phyloP scores from a whole-genome alignment of 1,284 basidiomycete species.

The Tremellales sp. region DNA sequence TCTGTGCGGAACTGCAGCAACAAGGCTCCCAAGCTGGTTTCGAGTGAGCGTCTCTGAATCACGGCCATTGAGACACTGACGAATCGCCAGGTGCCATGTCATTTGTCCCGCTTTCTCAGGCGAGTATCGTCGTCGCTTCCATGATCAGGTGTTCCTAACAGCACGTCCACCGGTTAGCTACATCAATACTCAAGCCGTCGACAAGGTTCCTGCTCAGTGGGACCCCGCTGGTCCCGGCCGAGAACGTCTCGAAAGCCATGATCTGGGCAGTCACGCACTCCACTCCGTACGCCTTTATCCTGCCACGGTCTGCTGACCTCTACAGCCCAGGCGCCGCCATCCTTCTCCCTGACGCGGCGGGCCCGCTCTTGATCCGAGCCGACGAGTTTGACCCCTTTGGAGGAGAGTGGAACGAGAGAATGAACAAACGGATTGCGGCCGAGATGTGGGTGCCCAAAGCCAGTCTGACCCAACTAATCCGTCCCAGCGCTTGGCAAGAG shows the following conservation, averaged over 20 bases:
- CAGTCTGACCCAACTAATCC: background rate
- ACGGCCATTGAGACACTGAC: background rate
- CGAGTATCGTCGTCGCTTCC: background rate
- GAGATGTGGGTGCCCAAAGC: background rate
- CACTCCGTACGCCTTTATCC: background rate
- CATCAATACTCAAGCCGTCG: conserved; percentile 2
- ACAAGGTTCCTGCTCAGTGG: conserved; percentile 9
- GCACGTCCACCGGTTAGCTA: background rate
- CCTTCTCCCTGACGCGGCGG: conserved; percentile 9
- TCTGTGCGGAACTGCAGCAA: conserved; percentile 11
- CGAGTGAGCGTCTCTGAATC: conserved; percentile 11
- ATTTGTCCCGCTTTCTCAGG: conserved; percentile 27
- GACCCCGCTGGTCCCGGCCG: conserved; percentile 10
- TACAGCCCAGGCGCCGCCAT: conserved; percentile 9
- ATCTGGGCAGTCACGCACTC: conserved; percentile 1
- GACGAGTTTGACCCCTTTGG: conserved; percentile 10
- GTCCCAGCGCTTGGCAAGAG: background rate
- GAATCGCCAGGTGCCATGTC: conserved; percentile 18
- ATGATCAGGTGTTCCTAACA: background rate
- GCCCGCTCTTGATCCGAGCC: conserved; percentile 2
- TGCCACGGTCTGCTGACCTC: background rate
- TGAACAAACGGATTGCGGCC: background rate
- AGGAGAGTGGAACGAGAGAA: background rate
- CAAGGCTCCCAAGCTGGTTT: conserved; percentile 9
- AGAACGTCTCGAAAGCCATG: conserved; percentile 6